Evolutionary conservation across 106 monocot species (phyloP), one percentile per base, ranked within the genome.

Genomic region (Apostasia shenzhenica): DNA sequence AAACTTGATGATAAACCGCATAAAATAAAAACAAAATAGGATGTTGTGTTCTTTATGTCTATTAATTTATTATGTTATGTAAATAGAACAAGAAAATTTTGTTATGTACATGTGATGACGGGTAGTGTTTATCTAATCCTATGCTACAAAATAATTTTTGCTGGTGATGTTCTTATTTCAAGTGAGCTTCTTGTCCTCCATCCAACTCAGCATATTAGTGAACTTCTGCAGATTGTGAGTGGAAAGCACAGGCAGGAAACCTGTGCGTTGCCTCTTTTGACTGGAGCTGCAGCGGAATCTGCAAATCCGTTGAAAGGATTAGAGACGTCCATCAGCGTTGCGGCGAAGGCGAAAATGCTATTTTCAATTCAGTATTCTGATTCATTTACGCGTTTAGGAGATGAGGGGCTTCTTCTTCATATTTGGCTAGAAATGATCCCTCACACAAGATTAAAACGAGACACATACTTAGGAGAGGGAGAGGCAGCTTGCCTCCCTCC

Each of bases 241-340:
- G 86, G 86, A 82, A 86, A 72, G 86, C 82, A 38, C 86, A 86
- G 61, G 86, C 82, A 2, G 86, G 86, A 67, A 86, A 86, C 63
- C 70, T 86, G 46, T 86, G 86, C n/a, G 82, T 80, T 45, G 86
- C 86, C 13, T 86, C 86, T 0, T 86, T 86, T 47, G 86, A 86
- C 53, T 86, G 86, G 86, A 86, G 70, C 71, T 86, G 86, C 70
- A 86, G 86, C 13, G 86, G 86, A 52, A 83, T 86, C 38, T 86
- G 86, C 82, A 86, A 77, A 41, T 86, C 86, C 5, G 79, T 48
- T 3, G 82, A 82, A 43, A 76, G 79, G 79, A 82, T 86, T 37
- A 70, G 40, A 8, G 82, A 86, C 14, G 86, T 82, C 47, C 86
- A 86, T 73, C 73, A 59, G 14, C 68, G 76, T 1, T 86, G 86